These are phyloP conservation scores for Talaromyces sp. DNA, from an alignment of 2,329 filamentous ascomycete genomes.

Conservation along the genomic window DNA sequence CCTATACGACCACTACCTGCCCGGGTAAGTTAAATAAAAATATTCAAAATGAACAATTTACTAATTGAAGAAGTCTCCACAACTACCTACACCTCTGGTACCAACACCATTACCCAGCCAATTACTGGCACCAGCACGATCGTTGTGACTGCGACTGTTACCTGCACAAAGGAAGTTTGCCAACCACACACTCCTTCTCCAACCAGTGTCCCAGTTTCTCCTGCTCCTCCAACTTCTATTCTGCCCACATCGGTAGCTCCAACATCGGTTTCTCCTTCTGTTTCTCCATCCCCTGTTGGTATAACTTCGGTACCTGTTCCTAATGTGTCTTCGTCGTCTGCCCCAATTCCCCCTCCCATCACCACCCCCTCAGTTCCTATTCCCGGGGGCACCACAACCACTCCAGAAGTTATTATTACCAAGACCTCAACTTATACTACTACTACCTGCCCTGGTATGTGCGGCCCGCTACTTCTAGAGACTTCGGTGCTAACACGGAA, in stretches of 20 bases:
- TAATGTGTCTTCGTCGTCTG: neutral
- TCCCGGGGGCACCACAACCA: neutral
- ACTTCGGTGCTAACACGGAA: neutral
- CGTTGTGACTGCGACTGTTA: conserved; percentile 10
- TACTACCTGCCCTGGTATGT: conserved; percentile 11
- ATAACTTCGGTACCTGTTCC: neutral
- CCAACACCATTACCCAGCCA: conserved; percentile 5
- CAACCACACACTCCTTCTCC: conserved; percentile 5
- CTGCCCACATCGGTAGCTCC: neutral
- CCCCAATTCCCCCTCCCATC: neutral
- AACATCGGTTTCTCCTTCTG: neutral
- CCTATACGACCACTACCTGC: conserved; percentile 14
- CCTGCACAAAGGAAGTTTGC: conserved; percentile 12
- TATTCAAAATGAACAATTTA: neutral
- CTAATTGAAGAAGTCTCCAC: conserved; percentile 1
- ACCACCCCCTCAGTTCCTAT: neutral
- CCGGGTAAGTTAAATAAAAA: conserved; percentile 6
- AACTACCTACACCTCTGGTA: conserved; percentile 8
- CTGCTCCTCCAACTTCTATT: neutral
- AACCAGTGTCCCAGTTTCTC: neutral
- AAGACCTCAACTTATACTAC: conserved; percentile 12
- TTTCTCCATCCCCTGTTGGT: neutral
- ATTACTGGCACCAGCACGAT: conserved; percentile 7
- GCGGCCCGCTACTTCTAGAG: neutral
- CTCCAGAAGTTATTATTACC: neutral